phyloP scores from a whole-genome alignment of 2,329 filamentous ascomycete species.

The Sclerotinia trifoliorum region DNA sequence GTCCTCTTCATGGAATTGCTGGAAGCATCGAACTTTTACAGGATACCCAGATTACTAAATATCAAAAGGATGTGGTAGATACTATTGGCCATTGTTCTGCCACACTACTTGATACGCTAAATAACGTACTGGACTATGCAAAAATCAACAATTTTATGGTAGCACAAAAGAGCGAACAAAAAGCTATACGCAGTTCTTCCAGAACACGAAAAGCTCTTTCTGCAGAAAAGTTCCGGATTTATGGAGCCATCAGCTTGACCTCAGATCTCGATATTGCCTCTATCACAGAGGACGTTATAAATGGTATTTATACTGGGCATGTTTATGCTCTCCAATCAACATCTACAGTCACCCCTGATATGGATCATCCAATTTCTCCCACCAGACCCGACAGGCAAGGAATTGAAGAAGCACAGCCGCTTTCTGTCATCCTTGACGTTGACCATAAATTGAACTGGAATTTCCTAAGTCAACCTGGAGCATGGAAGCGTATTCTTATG shows the following conservation, averaged over 20 bases:
- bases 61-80: conserved; percentile 39
- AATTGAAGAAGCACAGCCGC: not conserved
- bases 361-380: conserved; percentile 8
- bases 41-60: conserved; percentile 42
- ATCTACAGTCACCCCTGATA: not conserved
- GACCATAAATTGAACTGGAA: conserved; percentile 41
- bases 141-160: conserved; percentile 36
- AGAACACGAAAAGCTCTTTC: not conserved
- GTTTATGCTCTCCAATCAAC: conserved; percentile 29
- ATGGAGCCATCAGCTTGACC: conserved; percentile 29
- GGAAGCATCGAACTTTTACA: conserved; percentile 51
- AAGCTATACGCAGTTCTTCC: not conserved
- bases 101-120: conserved; percentile 42
- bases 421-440: conserved; percentile 49
- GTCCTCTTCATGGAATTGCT: conserved; percentile 55
- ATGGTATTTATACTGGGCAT: conserved; percentile 41
- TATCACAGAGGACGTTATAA: conserved; percentile 41
- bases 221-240: conserved; percentile 7
- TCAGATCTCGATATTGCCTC: conserved; percentile 39
- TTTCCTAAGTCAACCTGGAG: conserved; percentile 34
- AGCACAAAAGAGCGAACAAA: conserved; percentile 5
- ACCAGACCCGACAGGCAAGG: not conserved
- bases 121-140: conserved; percentile 43
- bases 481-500: conserved; percentile 50
- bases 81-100: conserved; percentile 40